phyloP scores from a whole-genome alignment of 371 early-diverging fungal genomes.

The Syncephalastrum monosporum region DNA sequence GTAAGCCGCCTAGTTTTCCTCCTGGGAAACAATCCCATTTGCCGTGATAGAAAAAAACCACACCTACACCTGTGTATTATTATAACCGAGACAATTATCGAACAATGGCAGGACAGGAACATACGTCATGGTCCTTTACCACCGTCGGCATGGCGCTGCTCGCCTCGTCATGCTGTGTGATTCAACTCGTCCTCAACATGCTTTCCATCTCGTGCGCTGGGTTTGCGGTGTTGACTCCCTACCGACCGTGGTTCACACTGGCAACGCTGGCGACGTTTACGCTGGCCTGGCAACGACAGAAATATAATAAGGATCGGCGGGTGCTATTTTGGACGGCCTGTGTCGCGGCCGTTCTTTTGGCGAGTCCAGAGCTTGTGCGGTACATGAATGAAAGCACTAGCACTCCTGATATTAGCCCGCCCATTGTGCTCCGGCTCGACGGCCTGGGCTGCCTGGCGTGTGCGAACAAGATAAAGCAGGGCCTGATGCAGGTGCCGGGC shows the following conservation, averaged over 20 bases:
- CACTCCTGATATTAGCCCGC: neutral
- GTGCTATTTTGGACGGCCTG: constrained; percentile 15
- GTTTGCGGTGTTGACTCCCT: constrained; percentile 52
- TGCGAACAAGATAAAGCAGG: constrained; percentile 46
- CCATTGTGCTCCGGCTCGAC: constrained; percentile 22
- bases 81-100: no score
- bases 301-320: constrained; percentile 8
- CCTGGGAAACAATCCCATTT: no score
- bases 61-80: no score
- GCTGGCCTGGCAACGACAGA: constrained; percentile 16
- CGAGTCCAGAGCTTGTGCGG: constrained; percentile 39
- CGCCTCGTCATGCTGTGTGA: constrained; percentile 54
- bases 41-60: no score
- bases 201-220: constrained; percentile 59
- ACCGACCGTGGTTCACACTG: constrained; percentile 33
- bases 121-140: no score
- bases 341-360: constrained; percentile 24
- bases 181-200: constrained; percentile 53
- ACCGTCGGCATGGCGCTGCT: constrained; percentile 32
- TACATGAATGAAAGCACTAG: constrained; percentile 13
- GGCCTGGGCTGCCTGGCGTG: constrained; percentile 55
- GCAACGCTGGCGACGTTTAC: constrained; percentile 26
- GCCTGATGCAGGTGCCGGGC: constrained; percentile 23
- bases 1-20: no score
- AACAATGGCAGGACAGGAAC: no score